These are phyloP conservation scores for Wallacemonas sp. DNA, from an alignment of 208 protist species.

Conservation along the genomic window DNA sequence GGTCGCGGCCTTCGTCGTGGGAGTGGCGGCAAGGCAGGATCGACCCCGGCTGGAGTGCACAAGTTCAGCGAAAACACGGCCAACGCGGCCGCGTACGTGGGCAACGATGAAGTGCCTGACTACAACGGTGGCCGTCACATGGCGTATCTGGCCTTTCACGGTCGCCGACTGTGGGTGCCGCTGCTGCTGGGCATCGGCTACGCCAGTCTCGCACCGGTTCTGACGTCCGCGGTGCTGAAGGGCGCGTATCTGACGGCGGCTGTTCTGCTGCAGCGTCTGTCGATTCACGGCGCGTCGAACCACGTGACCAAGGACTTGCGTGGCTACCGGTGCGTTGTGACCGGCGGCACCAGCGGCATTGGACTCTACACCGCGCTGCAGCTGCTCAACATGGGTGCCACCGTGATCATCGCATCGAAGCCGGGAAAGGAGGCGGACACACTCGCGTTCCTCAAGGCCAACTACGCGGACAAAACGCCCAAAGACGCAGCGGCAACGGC, in stretches of 20 bases:
- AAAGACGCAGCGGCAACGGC: background rate
- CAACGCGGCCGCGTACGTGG: constrained; percentile 60
- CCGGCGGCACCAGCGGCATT: constrained; percentile 78
- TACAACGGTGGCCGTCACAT: constrained; percentile 54
- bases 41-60: constrained; percentile 25
- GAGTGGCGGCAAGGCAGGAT: background rate
- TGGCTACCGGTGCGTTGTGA: constrained; percentile 68
- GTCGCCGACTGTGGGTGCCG: constrained; percentile 69
- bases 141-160: constrained; percentile 62
- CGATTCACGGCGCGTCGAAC: constrained; percentile 61
- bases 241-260: constrained; percentile 49
- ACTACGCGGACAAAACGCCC: constrained; percentile 24
- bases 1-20: background rate
- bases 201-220: constrained; percentile 26
- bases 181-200: constrained; percentile 44
- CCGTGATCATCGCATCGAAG: constrained; percentile 53
- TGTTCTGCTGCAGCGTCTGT: constrained; percentile 62
- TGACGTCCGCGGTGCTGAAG: constrained; percentile 26
- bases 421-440: constrained; percentile 54
- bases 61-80: constrained; percentile 60
- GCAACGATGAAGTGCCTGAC: constrained; percentile 52
- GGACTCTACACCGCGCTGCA: constrained; percentile 74
- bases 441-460: constrained; percentile 35
- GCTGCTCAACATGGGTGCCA: constrained; percentile 66
- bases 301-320: constrained; percentile 48